A percentile compares a stretch with the other conserved stretches of the same genome.
These are phyloP conservation scores for Lentithecium fluviatile DNA, from an alignment of 495 filamentous ascomycete species.

Conservation along the genomic window DNA sequence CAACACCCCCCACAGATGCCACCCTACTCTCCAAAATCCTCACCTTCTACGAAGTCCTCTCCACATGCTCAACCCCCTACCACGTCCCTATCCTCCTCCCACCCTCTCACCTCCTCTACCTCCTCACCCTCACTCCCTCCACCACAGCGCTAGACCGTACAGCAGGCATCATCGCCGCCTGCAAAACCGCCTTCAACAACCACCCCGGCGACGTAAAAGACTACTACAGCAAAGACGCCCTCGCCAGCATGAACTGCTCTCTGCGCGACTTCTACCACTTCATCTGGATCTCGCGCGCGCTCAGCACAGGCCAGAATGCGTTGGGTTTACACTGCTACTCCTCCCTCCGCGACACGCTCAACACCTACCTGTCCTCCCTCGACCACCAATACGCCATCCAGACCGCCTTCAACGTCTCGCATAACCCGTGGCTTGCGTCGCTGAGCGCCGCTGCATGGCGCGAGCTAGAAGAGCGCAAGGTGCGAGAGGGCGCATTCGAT, in stretches of 20 bases:
- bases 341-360: slow-evolving; percentile 51
- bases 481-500: slow-evolving; percentile 18
- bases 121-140: slow-evolving; percentile 62
- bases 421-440: slow-evolving; percentile 63
- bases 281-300: slow-evolving; percentile 75
- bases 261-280: slow-evolving; percentile 90
- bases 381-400: slow-evolving; percentile 49
- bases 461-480: slow-evolving; percentile 59
- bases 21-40: slow-evolving; percentile 56
- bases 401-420: slow-evolving; percentile 67
- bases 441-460: slow-evolving; percentile 67
- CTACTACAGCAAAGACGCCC: slow-evolving; percentile 53
- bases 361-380: slow-evolving; percentile 48
- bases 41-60: slow-evolving; percentile 69
- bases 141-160: slow-evolving; percentile 67
- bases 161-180: slow-evolving; percentile 62
- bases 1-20: slow-evolving; percentile 43
- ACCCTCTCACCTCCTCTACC: slow-evolving; percentile 66
- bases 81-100: slow-evolving; percentile 63
- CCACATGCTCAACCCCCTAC: slow-evolving; percentile 50
- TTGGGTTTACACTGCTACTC: slow-evolving; percentile 66
- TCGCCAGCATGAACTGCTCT: slow-evolving; percentile 77
- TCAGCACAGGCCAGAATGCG: slow-evolving; percentile 66
- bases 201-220: slow-evolving; percentile 49
- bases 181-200: slow-evolving; percentile 74